Conservation (phyloP, 768 basidiomycete species). For the Pleurotus pulmonarius region DNA sequence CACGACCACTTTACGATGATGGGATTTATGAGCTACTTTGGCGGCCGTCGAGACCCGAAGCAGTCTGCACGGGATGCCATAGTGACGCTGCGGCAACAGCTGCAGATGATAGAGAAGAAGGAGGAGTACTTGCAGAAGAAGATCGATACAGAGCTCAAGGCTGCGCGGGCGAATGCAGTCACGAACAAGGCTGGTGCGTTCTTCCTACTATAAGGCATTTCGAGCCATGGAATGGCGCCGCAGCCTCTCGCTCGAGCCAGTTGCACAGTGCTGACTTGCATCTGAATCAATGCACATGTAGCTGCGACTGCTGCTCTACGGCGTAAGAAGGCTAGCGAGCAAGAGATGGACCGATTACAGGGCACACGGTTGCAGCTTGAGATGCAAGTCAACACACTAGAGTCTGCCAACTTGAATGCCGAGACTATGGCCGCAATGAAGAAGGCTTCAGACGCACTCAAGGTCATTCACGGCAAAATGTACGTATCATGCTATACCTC, state of each 20-base stretch:
- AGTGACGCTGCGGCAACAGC: conserved; percentile 86
- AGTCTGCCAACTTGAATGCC: conserved; percentile 95
- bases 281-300: conserved; percentile 26
- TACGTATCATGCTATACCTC: conserved; percentile 39
- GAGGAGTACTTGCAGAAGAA: conserved; percentile 96
- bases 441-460: conserved; percentile 87
- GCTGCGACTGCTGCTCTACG: conserved; percentile 88
- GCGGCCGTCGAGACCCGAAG: conserved; percentile 77
- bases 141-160: conserved; percentile 91
- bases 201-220: neutral
- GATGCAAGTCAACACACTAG: conserved; percentile 94
- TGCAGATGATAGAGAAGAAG: conserved; percentile 99
- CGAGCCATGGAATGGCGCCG: neutral
- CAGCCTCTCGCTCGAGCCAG: too few species aligned
- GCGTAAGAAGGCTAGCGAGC: conserved; percentile 88
- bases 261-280: too few species aligned
- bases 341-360: conserved; percentile 80
- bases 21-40: conserved; percentile 85
- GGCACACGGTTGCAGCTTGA: conserved; percentile 90
- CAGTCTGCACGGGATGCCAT: conserved; percentile 90
- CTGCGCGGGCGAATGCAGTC: conserved; percentile 90
- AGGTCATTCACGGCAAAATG: conserved; percentile 87
- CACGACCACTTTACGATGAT: conserved; percentile 53
- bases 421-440: conserved; percentile 98
- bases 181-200: conserved; percentile 87